phyloP scores from a whole-genome alignment of 2,329 filamentous ascomycete genomes.

The Lasiodiplodia theobromae region DNA sequence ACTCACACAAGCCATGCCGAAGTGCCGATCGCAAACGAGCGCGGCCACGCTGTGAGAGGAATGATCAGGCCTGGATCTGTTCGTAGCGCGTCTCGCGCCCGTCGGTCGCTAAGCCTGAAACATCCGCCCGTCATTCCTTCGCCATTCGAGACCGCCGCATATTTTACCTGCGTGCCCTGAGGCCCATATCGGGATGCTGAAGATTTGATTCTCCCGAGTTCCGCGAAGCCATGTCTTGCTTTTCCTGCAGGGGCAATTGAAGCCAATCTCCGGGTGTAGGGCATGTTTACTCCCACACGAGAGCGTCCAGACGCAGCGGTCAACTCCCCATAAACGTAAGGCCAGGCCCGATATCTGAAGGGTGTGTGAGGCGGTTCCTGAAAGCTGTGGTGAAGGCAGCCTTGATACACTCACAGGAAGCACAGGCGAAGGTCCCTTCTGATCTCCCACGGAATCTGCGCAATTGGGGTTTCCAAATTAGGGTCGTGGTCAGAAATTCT shows the following conservation, averaged over 20 bases:
- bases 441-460: background rate
- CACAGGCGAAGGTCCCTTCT: background rate
- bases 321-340: background rate
- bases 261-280: background rate
- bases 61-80: slow-evolving; percentile 1
- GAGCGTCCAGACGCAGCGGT: background rate
- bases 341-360: background rate
- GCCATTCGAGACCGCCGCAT: slow-evolving; percentile 4
- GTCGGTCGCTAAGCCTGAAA: slow-evolving; percentile 17
- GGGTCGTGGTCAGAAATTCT: background rate
- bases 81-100: background rate
- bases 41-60: background rate
- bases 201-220: background rate
- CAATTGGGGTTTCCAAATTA: background rate
- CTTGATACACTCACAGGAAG: background rate
- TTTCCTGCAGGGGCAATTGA: background rate
- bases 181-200: background rate
- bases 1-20: slow-evolving; percentile 11
- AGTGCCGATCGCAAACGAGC: slow-evolving; percentile 13
- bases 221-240: background rate
- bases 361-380: background rate
- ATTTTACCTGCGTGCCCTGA: background rate
- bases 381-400: too few species aligned
- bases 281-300: background rate
- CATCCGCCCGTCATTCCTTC: slow-evolving; percentile 2